Conservation (phyloP, 176 grass and related monocot genomes). For the Aegilops umbellulata region DNA sequence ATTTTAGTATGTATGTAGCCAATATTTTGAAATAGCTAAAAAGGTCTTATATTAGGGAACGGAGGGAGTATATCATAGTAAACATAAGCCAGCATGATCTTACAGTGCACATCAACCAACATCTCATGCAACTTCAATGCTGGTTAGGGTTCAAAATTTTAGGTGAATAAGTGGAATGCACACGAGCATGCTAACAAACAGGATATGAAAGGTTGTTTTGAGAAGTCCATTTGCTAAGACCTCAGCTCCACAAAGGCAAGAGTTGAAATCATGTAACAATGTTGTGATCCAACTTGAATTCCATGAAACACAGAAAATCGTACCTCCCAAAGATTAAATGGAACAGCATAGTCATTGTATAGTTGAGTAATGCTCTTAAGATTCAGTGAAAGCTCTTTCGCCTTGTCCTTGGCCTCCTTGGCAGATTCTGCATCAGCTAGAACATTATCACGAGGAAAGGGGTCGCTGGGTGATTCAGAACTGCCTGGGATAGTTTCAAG, state of each 20-base stretch:
- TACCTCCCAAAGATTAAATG: conserved; percentile 96
- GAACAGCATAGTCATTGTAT: conserved; percentile 92
- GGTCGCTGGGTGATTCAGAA: conserved; percentile 49
- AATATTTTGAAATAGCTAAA: no score
- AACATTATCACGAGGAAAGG: conserved; percentile 48
- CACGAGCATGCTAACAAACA: neutral
- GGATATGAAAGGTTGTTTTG: neutral
- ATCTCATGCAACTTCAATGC: neutral
- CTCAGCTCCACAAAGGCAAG: neutral
- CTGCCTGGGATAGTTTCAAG: conserved; percentile 35
- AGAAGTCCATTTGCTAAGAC: neutral
- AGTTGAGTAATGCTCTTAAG: conserved; percentile 96
- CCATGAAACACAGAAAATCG: conserved; percentile 34
- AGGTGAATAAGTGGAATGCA: conserved; percentile 9
- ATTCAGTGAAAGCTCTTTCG: conserved; percentile 76
- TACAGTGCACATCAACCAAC: conserved; percentile 6
- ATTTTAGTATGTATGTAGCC: no score
- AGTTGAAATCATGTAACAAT: neutral
- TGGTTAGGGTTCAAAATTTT: neutral
- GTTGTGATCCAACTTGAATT: neutral
- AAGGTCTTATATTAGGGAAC: no score
- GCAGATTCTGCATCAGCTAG: conserved; percentile 44
- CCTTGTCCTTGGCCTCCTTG: conserved; percentile 71
- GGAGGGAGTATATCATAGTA: neutral
- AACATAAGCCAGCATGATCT: neutral